Base-by-base conservation (phyloP, 768 basidiomycete species). In the Arthromyces matolae region DNA sequence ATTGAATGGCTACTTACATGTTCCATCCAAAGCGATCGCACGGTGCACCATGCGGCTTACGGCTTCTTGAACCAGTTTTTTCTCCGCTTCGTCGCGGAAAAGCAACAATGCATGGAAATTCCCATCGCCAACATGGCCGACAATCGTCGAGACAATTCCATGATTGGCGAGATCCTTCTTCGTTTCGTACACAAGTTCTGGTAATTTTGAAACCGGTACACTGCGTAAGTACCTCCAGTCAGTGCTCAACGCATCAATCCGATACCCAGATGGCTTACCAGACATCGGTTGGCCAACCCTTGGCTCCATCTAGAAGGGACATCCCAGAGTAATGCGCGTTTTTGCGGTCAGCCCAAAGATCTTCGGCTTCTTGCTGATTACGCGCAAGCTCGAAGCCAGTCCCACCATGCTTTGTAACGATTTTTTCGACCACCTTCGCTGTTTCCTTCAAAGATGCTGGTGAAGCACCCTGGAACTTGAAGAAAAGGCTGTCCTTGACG, bases 391-490 rank as follows among this genome's bases (percentile, higher is more conserved):
- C 69, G 49, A 89, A 88, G 4, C 79, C 77, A 8, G 73, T 76
- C 3, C 84, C 87, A 0, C 86, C 86, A 48, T 93, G 75, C 58
- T 76, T 79, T 61, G 74, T 71, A 8, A 79, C 73, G 24, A 90
- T 71, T 40, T 65, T 66, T 53, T 80, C 70, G 20, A 85, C 81
- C 13, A 84, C 71, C 5, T 69, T 66, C 0, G 83, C 79, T 0
- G 83, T 81, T 53, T 86, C 85, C 2, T 69, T 61, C n/a, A 90
- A 66, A 3, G 82, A 75, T 2, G 73, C 67, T 1, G 71, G 67
- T 1, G 82, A 77, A 8, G 83, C 76, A 9, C 88, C 88, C 57
- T 91, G 88, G 63, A 95, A 82, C 63, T 93, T 91, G 77, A 95
- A 87, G 70, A 92, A 90, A 9, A 95, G 72, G 18, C 78, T 81